A percentile compares a stretch with the other conserved stretches of the same genome.
Conservation (phyloP, 2,329 filamentous ascomycete species). For the Cercospora nicotianae region DNA sequence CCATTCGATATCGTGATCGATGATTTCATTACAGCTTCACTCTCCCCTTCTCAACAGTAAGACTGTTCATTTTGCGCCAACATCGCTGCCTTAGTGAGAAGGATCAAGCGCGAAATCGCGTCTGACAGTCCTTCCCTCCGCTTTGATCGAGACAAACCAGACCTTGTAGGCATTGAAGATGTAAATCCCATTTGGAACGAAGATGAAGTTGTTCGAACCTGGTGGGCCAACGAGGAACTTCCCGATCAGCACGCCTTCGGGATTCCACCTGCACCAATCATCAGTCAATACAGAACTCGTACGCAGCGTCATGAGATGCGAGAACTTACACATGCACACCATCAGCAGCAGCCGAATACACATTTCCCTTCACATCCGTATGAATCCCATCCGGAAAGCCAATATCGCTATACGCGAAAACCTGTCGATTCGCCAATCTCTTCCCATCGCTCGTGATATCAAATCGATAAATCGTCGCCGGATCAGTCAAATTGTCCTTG, state of each 20-base stretch:
- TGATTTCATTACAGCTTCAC: background rate
- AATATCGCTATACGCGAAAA: slow-evolving; percentile 58
- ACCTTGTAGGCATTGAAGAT: slow-evolving; percentile 38
- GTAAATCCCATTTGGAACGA: slow-evolving; percentile 37
- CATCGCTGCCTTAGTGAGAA: background rate
- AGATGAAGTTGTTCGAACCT: slow-evolving; percentile 44
- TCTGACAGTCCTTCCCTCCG: slow-evolving; percentile 37
- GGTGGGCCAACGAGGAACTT: slow-evolving; percentile 52
- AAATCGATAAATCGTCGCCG: slow-evolving; percentile 47
- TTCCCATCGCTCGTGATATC: slow-evolving; percentile 42
- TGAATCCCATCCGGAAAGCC: slow-evolving; percentile 61
- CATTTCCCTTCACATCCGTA: slow-evolving; percentile 55
- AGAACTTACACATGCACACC: slow-evolving; percentile 51
- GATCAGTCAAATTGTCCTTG: slow-evolving; percentile 41
- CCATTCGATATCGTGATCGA: no score
- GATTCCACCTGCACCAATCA: slow-evolving; percentile 45
- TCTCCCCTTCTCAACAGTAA: background rate
- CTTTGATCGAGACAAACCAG: slow-evolving; percentile 38
- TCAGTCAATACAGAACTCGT: background rate
- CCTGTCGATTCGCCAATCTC: slow-evolving; percentile 40
- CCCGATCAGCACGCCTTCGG: slow-evolving; percentile 52
- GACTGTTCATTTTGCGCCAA: background rate
- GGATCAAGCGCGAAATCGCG: slow-evolving; percentile 27
- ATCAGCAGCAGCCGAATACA: slow-evolving; percentile 55
- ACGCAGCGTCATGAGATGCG: background rate